A percentile compares a stretch with the other conserved stretches of the same genome.
These are phyloP conservation scores for Monilinia laxa DNA, from an alignment of 2,329 filamentous ascomycete genomes.

Conservation along the genomic window DNA sequence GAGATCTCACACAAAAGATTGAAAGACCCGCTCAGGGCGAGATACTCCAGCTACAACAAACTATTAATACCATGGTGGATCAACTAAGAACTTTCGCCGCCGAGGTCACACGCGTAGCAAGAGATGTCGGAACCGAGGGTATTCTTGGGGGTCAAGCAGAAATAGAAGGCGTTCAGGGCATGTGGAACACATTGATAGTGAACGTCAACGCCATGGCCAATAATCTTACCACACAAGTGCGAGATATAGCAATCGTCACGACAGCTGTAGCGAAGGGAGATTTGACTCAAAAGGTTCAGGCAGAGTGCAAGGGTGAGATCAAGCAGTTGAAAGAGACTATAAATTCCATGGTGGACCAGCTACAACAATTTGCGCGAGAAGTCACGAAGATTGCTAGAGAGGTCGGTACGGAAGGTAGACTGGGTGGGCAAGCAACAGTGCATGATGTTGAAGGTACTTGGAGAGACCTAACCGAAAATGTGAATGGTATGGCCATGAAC, in stretches of 20 bases:
- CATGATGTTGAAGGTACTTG: slow-evolving; percentile 97
- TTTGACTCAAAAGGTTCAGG: slow-evolving; percentile 93
- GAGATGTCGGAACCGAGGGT: slow-evolving; percentile 82
- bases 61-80: slow-evolving; percentile 88
- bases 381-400: slow-evolving; percentile 95
- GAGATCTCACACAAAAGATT: slow-evolving; percentile 82
- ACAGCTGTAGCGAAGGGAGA: slow-evolving; percentile 78
- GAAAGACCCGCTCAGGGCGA: slow-evolving; percentile 77
- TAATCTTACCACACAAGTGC: slow-evolving; percentile 82
- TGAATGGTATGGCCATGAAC: slow-evolving; percentile 99
- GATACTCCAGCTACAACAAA: slow-evolving; percentile 79
- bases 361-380: slow-evolving; percentile 94
- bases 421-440: slow-evolving; percentile 92
- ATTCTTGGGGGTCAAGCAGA: slow-evolving; percentile 80
- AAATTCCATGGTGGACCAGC: slow-evolving; percentile 98
- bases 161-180: slow-evolving; percentile 80
- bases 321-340: slow-evolving; percentile 95
- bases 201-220: slow-evolving; percentile 89
- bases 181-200: slow-evolving; percentile 85
- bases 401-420: slow-evolving; percentile 90
- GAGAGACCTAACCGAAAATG: slow-evolving; percentile 91
- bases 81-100: slow-evolving; percentile 80
- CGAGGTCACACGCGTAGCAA: slow-evolving; percentile 78
- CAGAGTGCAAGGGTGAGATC: slow-evolving; percentile 88
- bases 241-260: slow-evolving; percentile 86